Conservation (phyloP, 495 filamentous ascomycete genomes). For the Niebla homalea region DNA sequence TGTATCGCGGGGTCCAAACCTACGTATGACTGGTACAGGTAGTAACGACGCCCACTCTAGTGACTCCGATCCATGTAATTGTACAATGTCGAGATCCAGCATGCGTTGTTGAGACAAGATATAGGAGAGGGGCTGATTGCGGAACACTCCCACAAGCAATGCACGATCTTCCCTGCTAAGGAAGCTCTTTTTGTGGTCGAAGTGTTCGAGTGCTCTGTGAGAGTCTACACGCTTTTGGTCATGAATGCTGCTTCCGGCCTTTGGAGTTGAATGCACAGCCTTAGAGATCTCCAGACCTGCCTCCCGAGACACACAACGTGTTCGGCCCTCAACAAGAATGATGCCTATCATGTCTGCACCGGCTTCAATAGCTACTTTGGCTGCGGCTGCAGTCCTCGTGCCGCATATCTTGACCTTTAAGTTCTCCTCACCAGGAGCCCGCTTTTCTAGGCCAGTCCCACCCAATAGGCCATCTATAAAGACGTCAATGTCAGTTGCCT, state of each 20-base stretch:
- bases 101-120: conserved; percentile 60
- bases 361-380: conserved; percentile 64
- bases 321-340: conserved; percentile 71
- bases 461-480: conserved; percentile 78
- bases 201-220: conserved; percentile 40
- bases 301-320: conserved; percentile 62
- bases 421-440: conserved; percentile 10
- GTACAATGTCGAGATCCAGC: conserved; percentile 76
- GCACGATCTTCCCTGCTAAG: conserved; percentile 47
- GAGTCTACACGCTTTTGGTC: conserved; percentile 2
- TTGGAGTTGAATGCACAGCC: conserved; percentile 49
- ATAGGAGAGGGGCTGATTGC: conserved; percentile 73
- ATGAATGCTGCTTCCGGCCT: conserved; percentile 19
- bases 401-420: conserved; percentile 88
- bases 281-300: conserved; percentile 68
- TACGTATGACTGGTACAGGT: conserved; percentile 78
- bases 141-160: conserved; percentile 86
- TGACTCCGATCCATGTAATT: conserved; percentile 84
- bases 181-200: conserved; percentile 41
- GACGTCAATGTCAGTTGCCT: conserved; percentile 58
- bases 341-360: conserved; percentile 90
- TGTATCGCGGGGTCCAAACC: conserved; percentile 58
- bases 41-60: conserved; percentile 80
- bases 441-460: conserved; percentile 20
- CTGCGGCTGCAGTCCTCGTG: conserved; percentile 73